Base-by-base conservation (phyloP, 805 yeast species). In the Saccharomycopsis lassenensis region DNA sequence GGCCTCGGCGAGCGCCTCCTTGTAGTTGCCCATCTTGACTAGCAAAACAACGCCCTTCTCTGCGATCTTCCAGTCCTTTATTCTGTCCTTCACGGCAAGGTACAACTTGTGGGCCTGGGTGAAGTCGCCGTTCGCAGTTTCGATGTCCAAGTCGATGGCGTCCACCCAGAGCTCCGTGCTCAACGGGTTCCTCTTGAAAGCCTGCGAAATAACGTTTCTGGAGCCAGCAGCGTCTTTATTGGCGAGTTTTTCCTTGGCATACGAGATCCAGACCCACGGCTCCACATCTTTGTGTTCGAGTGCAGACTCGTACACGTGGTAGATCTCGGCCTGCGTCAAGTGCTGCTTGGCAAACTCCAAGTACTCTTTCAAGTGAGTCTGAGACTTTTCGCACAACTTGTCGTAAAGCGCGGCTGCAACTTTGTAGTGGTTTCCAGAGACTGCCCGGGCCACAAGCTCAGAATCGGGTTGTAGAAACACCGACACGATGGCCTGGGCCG, bases 131-230 rank as follows among this genome's bases (percentile, higher is more conserved):
- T n/a, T n/a, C n/a, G n/a, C n/a, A n/a, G n/a, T n/a, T n/a, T n/a
- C 62, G 12, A 60, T 57, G 38, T 81, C 82, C 23, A 85, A 55
- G 45, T 82, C 78, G 17, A 79, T 61, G n/a, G 77, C 64, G 0
- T 89, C 89, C 33, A 78, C 58, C 83, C 85, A 77, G 7, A 84
- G 51, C 17, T 67, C 71, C 41, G 72, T 77, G 41, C 59, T 62
- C 0, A 54, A 45, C 1, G 77, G 69, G 6, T 69, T 55, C 2
- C 46, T 36, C 4, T 57, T 49, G 29, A 69, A 51, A 0, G 80
- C 79, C 10, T 61, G 56, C 2, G 58, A 50, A 4, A 86, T 56
- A 3, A 82, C 68, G 1, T 50, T 46, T 35, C 76, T 58, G 0
- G 94, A 80, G 3, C 60, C 67, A 1, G 51, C 56, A 1, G 67